Base-by-base conservation (phyloP, 495 filamentous ascomycete species). In the Penicillium psychrofluorescens region DNA sequence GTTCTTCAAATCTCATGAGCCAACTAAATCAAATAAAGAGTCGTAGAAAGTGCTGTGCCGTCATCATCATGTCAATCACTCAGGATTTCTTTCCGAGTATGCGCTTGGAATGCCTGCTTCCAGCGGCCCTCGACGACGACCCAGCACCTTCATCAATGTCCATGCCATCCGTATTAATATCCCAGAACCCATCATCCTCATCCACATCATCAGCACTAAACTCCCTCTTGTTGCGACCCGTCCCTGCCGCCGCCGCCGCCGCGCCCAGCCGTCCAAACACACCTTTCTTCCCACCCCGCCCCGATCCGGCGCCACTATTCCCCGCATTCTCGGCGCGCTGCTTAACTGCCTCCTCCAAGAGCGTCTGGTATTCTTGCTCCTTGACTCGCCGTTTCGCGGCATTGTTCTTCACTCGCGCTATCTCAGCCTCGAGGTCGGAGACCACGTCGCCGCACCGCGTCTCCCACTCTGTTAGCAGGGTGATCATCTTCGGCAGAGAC, bases 381-480 rank as follows among this genome's bases (percentile, higher is more conserved):
- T 55, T 53, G 8, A 64, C 67, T 27, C 75, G 71, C 8, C 76
- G 70, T 41, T 68, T 70, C 36, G 76, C 67, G 10, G 80, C 81
- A n/a, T 70, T 67, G 1, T 57, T 59, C 41, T 74, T 75, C 37
- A 87, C 70, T 31, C 57, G 68, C 8, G 60, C 67, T 41, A 92
- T 84, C 57, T 91, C 80, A 8, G 62, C 66, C 38, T 95, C 88
- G 11, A 98, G 76, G 29, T 85, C 84, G 0, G 59, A 66, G 12
- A 95, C 80, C n/a, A 88, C 87, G 35, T 66, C 59, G 5, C 77
- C 75, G 70, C 90, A 96, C 11, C 89, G 81, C 13, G 62, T 61
- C 41, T 84, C 79, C 90, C 89, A 98, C 30, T 80, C 76, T 10
- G 75, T 67, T 7, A 98, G 70, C 8, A 79, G 73, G 5, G 66